Percentiles rank a stretch among this genome's conserved stretches.
These are phyloP conservation scores for Perkinsus marinus DNA, from an alignment of 169 alveolate species.

Conservation along the genomic window DNA sequence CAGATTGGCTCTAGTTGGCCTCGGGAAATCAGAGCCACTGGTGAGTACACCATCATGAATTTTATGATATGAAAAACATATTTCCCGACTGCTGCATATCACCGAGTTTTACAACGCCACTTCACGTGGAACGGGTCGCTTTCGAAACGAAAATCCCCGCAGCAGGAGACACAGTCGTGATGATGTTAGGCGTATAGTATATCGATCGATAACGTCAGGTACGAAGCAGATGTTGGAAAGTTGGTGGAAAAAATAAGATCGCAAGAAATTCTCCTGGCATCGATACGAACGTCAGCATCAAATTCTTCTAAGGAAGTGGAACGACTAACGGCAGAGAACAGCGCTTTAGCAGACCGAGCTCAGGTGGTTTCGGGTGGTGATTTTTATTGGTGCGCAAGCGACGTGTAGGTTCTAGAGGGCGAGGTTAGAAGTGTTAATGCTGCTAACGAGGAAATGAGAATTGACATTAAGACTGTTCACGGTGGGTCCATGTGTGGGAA, in stretches of 20 bases:
- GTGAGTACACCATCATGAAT: no score
- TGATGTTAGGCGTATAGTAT: no score
- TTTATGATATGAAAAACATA: no score
- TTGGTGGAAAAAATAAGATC: not conserved
- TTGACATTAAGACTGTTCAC: not conserved
- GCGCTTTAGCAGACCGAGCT: not conserved
- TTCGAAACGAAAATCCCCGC: no score
- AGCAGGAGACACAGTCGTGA: no score
- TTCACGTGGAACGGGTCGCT: no score
- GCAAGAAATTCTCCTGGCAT: not conserved
- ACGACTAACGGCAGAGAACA: not conserved
- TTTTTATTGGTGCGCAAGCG: not conserved
- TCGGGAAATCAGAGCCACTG: no score
- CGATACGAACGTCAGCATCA: not conserved
- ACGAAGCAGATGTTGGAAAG: not conserved
- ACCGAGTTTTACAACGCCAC: no score
- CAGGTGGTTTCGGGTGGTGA: not conserved
- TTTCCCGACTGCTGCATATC: no score
- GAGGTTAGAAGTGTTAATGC: not conserved
- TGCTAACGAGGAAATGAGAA: not conserved
- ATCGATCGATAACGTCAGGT: no score
- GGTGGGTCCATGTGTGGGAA: not conserved
- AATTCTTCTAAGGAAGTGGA: not conserved
- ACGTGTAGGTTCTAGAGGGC: not conserved
- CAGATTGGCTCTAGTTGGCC: no score